phyloP scores from a whole-genome alignment of 2,329 filamentous ascomycete genomes.

The Chrysosporium keratinophilum region DNA sequence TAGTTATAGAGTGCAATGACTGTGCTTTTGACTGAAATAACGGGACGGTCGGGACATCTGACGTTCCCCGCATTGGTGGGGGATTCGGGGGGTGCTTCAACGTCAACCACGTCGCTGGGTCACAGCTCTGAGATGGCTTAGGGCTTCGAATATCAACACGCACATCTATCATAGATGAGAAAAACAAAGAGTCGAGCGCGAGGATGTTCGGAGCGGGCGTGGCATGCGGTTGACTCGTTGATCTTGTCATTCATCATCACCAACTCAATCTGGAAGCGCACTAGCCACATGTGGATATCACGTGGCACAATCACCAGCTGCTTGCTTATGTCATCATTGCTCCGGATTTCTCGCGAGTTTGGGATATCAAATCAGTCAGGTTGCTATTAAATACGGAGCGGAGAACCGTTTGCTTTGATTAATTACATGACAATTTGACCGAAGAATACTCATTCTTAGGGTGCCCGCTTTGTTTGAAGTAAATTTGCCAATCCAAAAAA shows the following conservation, averaged over 20 bases:
- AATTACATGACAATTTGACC: too few species aligned
- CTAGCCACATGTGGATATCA: not conserved
- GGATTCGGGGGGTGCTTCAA: not conserved
- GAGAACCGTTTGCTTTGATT: too few species aligned
- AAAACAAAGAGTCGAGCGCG: not conserved
- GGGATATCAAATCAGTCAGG: too few species aligned
- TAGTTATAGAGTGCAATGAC: not conserved
- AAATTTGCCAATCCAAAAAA: too few species aligned
- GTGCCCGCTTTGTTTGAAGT: too few species aligned
- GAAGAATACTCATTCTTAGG: too few species aligned
- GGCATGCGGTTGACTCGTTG: too few species aligned
- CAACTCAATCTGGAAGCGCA: too few species aligned
- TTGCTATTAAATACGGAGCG: too few species aligned
- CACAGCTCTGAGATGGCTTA: not conserved
- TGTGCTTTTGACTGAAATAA: not conserved
- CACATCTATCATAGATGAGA: not conserved
- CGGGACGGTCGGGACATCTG: not conserved
- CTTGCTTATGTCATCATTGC: not conserved
- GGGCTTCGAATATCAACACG: not conserved
- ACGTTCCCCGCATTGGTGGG: conserved; percentile 1
- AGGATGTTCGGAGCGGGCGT: not conserved
- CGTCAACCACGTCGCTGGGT: not conserved
- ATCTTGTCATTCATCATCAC: not conserved
- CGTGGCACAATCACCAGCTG: not conserved
- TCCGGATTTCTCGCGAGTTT: too few species aligned